A percentile compares a stretch with the other conserved stretches of the same genome.
These are phyloP conservation scores for Mycogone perniciosa DNA, from an alignment of 2,329 filamentous ascomycete species.

Conservation along the genomic window DNA sequence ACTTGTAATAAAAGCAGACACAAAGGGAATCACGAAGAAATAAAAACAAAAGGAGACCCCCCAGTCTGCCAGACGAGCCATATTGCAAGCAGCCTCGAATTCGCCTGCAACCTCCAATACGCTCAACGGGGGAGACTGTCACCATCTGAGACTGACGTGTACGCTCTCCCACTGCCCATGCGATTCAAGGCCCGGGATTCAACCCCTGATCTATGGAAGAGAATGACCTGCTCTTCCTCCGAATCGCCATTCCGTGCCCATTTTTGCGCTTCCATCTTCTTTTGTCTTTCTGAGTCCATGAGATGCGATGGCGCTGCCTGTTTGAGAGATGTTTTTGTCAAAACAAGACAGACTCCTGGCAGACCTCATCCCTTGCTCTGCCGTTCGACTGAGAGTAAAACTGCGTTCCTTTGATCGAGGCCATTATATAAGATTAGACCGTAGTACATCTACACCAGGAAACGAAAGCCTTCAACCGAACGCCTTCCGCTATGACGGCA, in stretches of 20 bases:
- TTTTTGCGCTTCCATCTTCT: conserved; percentile 21
- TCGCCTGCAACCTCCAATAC: conserved; percentile 4
- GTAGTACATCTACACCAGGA: conserved; percentile 45
- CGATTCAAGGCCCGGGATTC: background rate
- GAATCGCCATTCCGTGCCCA: background rate
- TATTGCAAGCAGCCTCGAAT: conserved; percentile 4
- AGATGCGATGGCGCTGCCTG: conserved; percentile 26
- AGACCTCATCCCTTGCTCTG: conserved; percentile 9
- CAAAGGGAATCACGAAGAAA: conserved; percentile 24
- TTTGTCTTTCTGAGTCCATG: conserved; percentile 25
- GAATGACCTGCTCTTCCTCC: conserved; percentile 19
- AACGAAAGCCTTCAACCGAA: conserved; percentile 44
- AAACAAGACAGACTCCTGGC: conserved; percentile 6
- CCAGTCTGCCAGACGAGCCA: conserved; percentile 7
- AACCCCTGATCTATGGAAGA: conserved; percentile 16
- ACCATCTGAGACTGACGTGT: background rate
- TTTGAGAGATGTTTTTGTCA: conserved; percentile 16
- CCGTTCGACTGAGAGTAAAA: conserved; percentile 3
- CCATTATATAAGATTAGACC: conserved; percentile 47
- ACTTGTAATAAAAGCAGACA: conserved; percentile 11
- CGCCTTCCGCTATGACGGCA: conserved; percentile 50
- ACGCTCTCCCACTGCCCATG: background rate
- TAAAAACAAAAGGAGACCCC: conserved; percentile 3
- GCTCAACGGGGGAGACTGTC: background rate
- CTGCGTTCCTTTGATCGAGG: conserved; percentile 12